Evolutionary conservation across 306 rosid genomes (phyloP), one percentile per base, ranked within the genome.

Genomic region (Chamaecrista fasciculata): DNA sequence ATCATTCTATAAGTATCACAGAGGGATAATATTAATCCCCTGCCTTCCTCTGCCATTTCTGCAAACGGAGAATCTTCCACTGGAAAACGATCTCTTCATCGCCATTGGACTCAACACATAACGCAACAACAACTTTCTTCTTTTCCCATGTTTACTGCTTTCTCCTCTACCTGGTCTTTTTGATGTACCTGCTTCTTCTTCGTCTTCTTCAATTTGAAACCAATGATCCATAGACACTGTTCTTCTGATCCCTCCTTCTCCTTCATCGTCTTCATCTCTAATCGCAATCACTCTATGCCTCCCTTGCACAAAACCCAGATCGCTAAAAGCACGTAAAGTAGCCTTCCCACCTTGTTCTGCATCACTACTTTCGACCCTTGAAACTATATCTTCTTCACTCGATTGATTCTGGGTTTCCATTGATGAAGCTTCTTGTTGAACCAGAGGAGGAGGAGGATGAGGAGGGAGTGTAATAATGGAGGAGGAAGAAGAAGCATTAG

Each of bases 31-130:
- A n/a, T n/a, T n/a, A n/a, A 62, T 62, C 31, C 90, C 73, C 62
- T 80, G 85, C 42, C 80, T 67, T 57, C 83, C 84, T 85, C 92
- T 84, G 52, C 88, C 84, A 66, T 75, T 84, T 76, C 81, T 84
- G 19, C 78, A 52, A 40, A 80, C 75, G 1, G 80, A 88, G 77
- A 90, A 80, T 68, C 98, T 85, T 18, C 96, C 95, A 71, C 96
- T 82, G 4, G 97, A 90, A 77, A 90, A 84, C 10, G 97, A 91
- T 75, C 97, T 90, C 91, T 88, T 93, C 93, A 90, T 86, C 62
- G 89, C 70, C 75, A 82, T 82, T 65, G 96, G 94, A 77, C 86
- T 83, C 81, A 75, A 25, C 55, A 85, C 91, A 76, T 83, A 80
- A 53, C 81, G 88, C 80, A 82, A 50, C 48, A 80, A 62, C n/a